Conservation (phyloP, 2,329 filamentous ascomycete species). For the Botrytis medusae region DNA sequence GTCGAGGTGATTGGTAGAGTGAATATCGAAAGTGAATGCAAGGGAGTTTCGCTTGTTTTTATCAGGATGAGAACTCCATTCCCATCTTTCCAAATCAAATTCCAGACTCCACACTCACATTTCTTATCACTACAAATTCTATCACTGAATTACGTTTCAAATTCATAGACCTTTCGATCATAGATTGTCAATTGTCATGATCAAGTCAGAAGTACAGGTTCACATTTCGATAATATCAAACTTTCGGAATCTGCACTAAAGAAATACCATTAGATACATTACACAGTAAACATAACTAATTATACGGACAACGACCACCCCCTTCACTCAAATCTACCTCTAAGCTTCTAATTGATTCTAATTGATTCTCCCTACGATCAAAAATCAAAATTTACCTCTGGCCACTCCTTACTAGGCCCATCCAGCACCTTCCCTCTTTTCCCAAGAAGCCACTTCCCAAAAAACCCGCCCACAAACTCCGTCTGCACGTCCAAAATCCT, state of each 20-base stretch:
- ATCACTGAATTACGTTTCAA: neutral
- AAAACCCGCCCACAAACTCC: constrained; percentile 31
- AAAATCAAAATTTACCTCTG: constrained; percentile 28
- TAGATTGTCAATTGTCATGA: neutral
- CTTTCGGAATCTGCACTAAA: neutral
- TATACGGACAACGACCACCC: neutral
- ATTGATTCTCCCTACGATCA: neutral
- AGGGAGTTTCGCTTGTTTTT: neutral
- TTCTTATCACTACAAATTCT: neutral
- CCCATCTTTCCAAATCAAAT: neutral
- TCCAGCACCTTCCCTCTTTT: constrained; percentile 23
- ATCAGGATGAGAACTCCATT: neutral
- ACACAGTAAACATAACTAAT: neutral
- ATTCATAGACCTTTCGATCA: neutral
- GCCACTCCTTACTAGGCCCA: constrained; percentile 26
- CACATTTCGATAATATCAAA: neutral
- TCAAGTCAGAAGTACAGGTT: neutral
- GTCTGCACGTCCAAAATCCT: constrained; percentile 32
- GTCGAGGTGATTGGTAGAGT: neutral
- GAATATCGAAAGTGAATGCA: neutral
- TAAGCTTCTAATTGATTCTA: neutral
- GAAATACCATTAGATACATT: neutral
- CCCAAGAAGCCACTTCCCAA: constrained; percentile 30
- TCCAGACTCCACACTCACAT: neutral
- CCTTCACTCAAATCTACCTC: neutral